Evolutionary conservation across 345 rosid genomes (phyloP).

Genomic region (Brassica incana): DNA sequence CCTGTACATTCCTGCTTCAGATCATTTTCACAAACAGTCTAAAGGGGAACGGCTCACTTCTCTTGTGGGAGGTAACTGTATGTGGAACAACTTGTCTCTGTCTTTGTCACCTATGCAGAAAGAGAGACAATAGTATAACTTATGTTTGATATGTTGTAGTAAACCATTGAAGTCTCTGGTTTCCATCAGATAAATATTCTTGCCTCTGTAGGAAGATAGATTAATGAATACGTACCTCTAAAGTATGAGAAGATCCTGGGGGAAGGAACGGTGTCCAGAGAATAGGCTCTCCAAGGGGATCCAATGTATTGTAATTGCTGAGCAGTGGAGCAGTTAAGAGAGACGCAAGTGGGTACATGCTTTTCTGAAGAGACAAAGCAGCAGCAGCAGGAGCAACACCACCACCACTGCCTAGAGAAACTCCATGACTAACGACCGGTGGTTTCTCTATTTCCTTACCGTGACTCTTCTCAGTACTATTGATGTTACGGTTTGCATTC

Average conservation of each 20-base stretch:
- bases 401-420: constrained; percentile 58
- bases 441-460: constrained; percentile 82
- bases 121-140: neutral
- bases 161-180: neutral
- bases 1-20: constrained; percentile 34
- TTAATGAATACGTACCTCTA: constrained; percentile 59
- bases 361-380: constrained; percentile 75
- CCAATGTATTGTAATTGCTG: constrained; percentile 72
- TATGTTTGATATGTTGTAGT: neutral
- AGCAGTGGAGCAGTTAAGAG: constrained; percentile 81
- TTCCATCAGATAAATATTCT: no score
- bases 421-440: constrained; percentile 52
- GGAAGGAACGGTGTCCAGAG: constrained; percentile 88
- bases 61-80: constrained; percentile 39
- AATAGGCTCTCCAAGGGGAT: constrained; percentile 74
- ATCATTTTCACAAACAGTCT: neutral
- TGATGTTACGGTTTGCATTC: constrained; percentile 70
- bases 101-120: constrained; percentile 37
- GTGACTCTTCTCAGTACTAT: constrained; percentile 61
- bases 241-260: constrained; percentile 56
- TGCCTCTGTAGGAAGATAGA: neutral
- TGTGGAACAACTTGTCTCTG: constrained; percentile 40
- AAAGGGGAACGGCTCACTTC: constrained; percentile 17
- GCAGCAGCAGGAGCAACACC: constrained; percentile 7
- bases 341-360: constrained; percentile 69